These are phyloP conservation scores for Dimocarpus longan DNA, from an alignment of 345 rosid species.

Conservation along the genomic window DNA sequence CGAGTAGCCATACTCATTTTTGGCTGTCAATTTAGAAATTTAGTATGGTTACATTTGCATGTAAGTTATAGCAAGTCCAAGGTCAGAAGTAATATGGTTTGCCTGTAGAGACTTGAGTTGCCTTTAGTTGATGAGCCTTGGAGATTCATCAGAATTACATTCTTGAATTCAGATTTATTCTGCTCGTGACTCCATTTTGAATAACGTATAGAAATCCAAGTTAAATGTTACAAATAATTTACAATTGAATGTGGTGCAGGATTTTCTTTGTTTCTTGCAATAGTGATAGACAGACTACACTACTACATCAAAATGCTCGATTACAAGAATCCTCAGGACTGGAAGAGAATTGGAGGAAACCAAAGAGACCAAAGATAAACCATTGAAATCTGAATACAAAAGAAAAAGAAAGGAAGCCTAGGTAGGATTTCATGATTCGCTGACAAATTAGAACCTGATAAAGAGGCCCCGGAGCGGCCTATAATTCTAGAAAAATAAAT, in stretches of 20 bases:
- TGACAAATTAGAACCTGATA: no score
- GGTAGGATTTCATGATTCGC: neutral
- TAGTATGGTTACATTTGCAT: neutral
- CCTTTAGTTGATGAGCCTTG: no score
- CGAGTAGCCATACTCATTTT: no score
- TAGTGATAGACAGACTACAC: constrained; percentile 41
- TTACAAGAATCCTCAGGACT: neutral
- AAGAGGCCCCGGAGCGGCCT: neutral
- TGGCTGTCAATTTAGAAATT: neutral
- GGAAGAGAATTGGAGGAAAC: constrained; percentile 3
- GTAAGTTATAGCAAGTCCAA: neutral
- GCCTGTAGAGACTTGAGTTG: no score
- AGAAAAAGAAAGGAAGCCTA: neutral
- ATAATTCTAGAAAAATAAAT: no score
- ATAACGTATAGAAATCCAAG: no score
- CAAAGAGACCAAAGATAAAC: neutral
- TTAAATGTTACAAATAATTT: neutral
- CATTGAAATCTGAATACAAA: neutral
- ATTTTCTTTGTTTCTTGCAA: constrained; percentile 39
- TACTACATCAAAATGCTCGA: constrained; percentile 34
- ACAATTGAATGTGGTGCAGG: constrained; percentile 26
- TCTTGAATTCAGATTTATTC: neutral
- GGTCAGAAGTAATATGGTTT: no score
- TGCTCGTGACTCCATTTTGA: no score
- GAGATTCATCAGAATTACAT: neutral